phyloP scores from a whole-genome alignment of 495 filamentous ascomycete species.

The Parathielavia hyrcaniae region DNA sequence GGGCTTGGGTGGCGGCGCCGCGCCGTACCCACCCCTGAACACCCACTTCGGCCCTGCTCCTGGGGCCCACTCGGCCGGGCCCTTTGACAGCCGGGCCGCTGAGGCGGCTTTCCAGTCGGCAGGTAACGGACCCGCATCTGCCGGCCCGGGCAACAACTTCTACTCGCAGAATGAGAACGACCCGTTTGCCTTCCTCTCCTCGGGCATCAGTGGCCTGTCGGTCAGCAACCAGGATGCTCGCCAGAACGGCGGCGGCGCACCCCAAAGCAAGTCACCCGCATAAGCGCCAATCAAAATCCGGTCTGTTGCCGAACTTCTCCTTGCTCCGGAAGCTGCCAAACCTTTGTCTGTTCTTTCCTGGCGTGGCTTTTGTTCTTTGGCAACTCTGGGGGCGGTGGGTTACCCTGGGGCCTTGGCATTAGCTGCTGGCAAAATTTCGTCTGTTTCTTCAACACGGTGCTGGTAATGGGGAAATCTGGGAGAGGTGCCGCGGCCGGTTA shows the following conservation, averaged over 20 bases:
- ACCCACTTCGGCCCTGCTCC: conserved; percentile 66
- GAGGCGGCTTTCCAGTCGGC: conserved; percentile 89
- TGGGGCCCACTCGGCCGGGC: conserved; percentile 72
- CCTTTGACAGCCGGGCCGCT: conserved; percentile 87
- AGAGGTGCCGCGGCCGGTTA: conserved; percentile 23
- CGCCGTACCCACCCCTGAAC: conserved; percentile 77
- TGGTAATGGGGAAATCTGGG: conserved; percentile 31
- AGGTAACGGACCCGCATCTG: conserved; percentile 61
- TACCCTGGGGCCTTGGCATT: conserved; percentile 35
- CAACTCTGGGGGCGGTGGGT: conserved; percentile 32
- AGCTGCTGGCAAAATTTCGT: conserved; percentile 34
- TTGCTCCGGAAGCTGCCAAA: conserved; percentile 18
- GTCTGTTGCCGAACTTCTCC: conserved; percentile 10
- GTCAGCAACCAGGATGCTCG: conserved; percentile 78
- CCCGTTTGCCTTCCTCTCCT: conserved; percentile 84
- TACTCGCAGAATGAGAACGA: conserved; percentile 59
- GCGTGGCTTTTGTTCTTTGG: conserved; percentile 23
- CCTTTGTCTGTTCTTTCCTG: conserved; percentile 22
- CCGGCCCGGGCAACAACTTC: conserved; percentile 58
- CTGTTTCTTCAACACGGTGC: conserved; percentile 32
- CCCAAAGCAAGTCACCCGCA: conserved; percentile 58
- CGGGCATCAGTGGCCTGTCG: conserved; percentile 70
- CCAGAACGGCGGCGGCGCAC: conserved; percentile 64
- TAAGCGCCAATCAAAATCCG: conserved; percentile 30
- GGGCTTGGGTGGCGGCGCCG: conserved; percentile 72